Conservation (phyloP, 345 rosid genomes). For the rapeseed (Brassica napus) region DNA sequence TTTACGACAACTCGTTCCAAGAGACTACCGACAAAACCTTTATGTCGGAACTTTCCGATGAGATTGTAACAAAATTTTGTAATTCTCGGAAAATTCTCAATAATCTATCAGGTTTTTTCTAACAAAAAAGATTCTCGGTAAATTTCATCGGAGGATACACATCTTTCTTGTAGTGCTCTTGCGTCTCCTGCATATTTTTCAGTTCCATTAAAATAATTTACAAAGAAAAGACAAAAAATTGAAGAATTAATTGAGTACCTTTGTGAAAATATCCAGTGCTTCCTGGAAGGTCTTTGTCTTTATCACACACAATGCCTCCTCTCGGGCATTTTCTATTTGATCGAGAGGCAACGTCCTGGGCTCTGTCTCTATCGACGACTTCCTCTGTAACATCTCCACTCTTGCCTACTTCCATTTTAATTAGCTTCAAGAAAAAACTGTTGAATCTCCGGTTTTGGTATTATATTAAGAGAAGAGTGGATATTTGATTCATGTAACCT, state of each 20-base stretch:
- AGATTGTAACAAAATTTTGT: too few species aligned
- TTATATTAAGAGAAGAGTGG: background rate
- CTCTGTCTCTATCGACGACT: conserved; percentile 38
- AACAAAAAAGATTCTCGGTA: too few species aligned
- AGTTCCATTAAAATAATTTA: background rate
- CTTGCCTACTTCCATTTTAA: conserved; percentile 25
- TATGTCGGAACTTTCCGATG: too few species aligned
- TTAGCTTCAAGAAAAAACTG: conserved; percentile 8
- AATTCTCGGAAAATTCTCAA: too few species aligned
- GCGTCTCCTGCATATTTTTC: conserved; percentile 10
- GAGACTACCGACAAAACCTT: too few species aligned
- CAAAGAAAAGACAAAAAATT: background rate
- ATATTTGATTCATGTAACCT: background rate
- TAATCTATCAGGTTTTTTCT: too few species aligned
- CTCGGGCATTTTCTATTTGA: conserved; percentile 33
- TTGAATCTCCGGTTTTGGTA: conserved; percentile 9
- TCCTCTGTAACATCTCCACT: conserved; percentile 36
- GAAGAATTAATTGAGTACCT: conserved; percentile 11
- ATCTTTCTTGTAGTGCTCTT: too few species aligned
- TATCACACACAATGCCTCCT: conserved; percentile 33
- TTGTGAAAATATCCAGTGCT: conserved; percentile 38
- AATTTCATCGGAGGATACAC: too few species aligned
- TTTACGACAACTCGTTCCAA: too few species aligned
- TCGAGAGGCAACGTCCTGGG: conserved; percentile 36
- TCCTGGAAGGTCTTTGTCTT: conserved; percentile 36